Conservation (phyloP, 768 basidiomycete species). For the Tylopilus subfusipes region DNA sequence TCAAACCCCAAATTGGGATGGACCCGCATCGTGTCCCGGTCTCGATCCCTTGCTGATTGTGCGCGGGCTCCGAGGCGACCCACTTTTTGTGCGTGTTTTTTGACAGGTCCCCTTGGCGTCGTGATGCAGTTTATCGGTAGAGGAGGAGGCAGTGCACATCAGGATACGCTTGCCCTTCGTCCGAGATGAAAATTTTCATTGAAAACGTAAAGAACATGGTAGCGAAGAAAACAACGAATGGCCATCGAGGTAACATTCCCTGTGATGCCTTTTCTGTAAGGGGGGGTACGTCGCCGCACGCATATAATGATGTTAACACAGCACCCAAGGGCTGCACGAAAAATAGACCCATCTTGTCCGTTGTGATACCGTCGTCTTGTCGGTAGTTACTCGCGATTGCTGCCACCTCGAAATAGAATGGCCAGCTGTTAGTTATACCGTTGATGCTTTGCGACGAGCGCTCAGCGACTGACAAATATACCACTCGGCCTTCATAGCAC, state of each 20-base stretch:
- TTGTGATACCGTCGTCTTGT: background rate
- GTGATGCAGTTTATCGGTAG: constrained; percentile 24
- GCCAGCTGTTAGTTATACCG: constrained; percentile 12
- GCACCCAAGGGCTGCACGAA: background rate
- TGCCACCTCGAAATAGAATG: constrained; percentile 8
- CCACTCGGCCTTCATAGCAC: constrained; percentile 2
- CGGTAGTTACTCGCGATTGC: background rate
- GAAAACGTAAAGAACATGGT: constrained; percentile 11
- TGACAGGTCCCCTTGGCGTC: constrained; percentile 19
- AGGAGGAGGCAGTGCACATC: constrained; percentile 18
- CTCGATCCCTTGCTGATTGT: constrained; percentile 7
- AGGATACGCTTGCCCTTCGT: constrained; percentile 1
- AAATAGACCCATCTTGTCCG: background rate
- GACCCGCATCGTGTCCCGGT: background rate
- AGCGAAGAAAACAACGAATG: background rate
- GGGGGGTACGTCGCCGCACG: background rate
- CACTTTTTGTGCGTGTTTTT: constrained; percentile 20
- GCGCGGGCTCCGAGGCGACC: constrained; percentile 34
- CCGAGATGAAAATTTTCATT: background rate
- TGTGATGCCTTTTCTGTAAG: background rate
- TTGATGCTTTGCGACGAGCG: constrained; percentile 4
- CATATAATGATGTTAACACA: background rate
- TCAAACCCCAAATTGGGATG: no score
- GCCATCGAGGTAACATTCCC: background rate
- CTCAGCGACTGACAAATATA: constrained; percentile 1